Evolutionary conservation across 305 asterid species (phyloP), one percentile per base, ranked within the genome.

Genomic region (Solanum hybrid): DNA sequence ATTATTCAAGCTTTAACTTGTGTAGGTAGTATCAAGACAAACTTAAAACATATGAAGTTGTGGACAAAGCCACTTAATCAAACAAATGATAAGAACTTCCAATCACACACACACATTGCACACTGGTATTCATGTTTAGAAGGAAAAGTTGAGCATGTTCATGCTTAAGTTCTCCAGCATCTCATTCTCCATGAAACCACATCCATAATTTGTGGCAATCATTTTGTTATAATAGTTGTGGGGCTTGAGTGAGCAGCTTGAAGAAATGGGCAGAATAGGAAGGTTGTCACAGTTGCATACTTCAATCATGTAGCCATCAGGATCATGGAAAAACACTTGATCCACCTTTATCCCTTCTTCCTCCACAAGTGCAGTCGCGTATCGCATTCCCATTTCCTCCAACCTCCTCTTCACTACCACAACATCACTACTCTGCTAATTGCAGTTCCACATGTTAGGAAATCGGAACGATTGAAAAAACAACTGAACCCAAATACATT

Each of bases 271-370:
- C 22, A 92, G 81, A 3, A 92, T 2, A 8, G 94, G 94, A 70
- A 93, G 86, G 22, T 90, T 91, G 8, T 92, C 92, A 76, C 94
- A 93, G 87, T 92, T 91, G 76, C 94, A 93, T 0, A 93, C 38
- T 79, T 93, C 94, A 75, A 93, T 91, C 94, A 93, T 93, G 84
- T 93, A 93, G 80, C 92, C 94, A 90, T 93, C 94, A 2, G 94
- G 94, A 33, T 93, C 94, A 39, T 93, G 94, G 90, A 93, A 93
- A 77, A 93, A 93, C 26, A 93, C 92, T 4, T 93, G 94, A 76
- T 93, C 92, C 34, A 93, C 94, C 61, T 89, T 68, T 5, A 89
- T 89, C 12, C 94, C 94, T 5, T 85, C 92, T 17, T 93, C 93
- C 87, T 93, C 93, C 27, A 93, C 92, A 13, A 89, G 34, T 7